These are phyloP conservation scores for Geotrichum restrictum DNA, from an alignment of 1,139 yeast species.

Conservation along the genomic window DNA sequence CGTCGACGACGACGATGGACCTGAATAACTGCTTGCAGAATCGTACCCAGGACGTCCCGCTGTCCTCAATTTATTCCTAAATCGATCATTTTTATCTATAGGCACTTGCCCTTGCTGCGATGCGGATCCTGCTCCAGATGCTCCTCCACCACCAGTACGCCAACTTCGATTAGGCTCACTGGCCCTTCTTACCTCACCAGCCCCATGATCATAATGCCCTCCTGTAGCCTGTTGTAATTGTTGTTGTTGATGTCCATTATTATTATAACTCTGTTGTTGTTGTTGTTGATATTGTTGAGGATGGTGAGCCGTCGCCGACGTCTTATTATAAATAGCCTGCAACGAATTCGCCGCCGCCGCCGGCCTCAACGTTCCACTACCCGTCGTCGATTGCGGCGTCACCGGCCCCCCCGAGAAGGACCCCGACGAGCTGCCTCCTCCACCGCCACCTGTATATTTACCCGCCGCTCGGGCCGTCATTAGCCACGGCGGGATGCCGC, in stretches of 20 bases:
- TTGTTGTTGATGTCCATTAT: too few relatives aligned
- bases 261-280: too few relatives aligned
- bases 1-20: not conserved
- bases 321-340: slow-evolving; percentile 30
- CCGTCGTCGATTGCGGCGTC: not conserved
- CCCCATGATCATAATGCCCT: not conserved
- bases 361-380: not conserved
- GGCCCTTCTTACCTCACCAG: not conserved
- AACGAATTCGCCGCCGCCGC: slow-evolving; percentile 22
- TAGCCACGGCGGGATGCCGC: slow-evolving; percentile 32
- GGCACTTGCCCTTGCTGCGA: not conserved
- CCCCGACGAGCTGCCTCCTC: not conserved
- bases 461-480: slow-evolving; percentile 14
- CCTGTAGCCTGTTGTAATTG: too few relatives aligned
- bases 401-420: slow-evolving; percentile 7
- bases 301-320: not conserved
- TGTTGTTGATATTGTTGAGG: too few relatives aligned
- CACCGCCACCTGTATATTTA: slow-evolving; percentile 1
- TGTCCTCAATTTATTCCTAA: slow-evolving; percentile 28
- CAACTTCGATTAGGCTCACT: slow-evolving; percentile 2
- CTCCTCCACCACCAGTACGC: slow-evolving; percentile 2
- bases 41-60: slow-evolving; percentile 33
- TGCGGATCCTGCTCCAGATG: not conserved
- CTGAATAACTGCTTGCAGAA: not conserved
- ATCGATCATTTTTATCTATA: slow-evolving; percentile 25